Conservation (phyloP, 2,329 filamentous ascomycete species). For the Emergomyces orientalis region DNA sequence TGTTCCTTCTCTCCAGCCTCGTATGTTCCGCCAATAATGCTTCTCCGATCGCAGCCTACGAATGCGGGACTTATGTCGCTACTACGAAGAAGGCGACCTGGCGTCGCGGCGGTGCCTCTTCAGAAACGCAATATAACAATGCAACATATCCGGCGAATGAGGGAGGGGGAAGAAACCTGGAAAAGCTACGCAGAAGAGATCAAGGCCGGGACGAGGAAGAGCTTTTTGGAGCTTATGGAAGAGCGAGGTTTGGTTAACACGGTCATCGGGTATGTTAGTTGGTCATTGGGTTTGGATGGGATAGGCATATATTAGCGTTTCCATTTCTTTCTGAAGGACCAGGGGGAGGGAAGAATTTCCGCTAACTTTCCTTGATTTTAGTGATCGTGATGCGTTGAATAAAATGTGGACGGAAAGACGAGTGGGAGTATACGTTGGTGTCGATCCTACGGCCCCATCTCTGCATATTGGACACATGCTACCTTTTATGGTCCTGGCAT, state of each 20-base stretch:
- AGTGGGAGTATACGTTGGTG: slow-evolving; percentile 39
- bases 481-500: slow-evolving; percentile 43
- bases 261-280: slow-evolving; percentile 36
- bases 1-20: neutral
- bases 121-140: slow-evolving; percentile 31
- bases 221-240: slow-evolving; percentile 37
- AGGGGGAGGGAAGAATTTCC: neutral
- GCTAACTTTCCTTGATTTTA: slow-evolving; percentile 14
- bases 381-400: slow-evolving; percentile 36
- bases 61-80: neutral
- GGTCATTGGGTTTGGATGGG: neutral
- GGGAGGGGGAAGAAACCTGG: slow-evolving; percentile 36
- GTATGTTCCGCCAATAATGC: neutral
- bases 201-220: slow-evolving; percentile 35
- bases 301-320: neutral
- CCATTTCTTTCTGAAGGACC: neutral
- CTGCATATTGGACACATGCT: slow-evolving; percentile 44
- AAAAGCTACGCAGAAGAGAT: slow-evolving; percentile 34
- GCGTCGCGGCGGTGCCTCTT: neutral
- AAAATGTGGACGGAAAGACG: slow-evolving; percentile 38
- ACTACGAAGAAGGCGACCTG: neutral
- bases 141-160: slow-evolving; percentile 28
- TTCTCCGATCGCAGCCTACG: neutral
- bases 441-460: slow-evolving; percentile 43
- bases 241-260: slow-evolving; percentile 39